Evolutionary conservation across 2,329 filamentous ascomycete genomes (phyloP), one percentile per base, ranked within the genome.

Genomic region (Fusarium acutatum): DNA sequence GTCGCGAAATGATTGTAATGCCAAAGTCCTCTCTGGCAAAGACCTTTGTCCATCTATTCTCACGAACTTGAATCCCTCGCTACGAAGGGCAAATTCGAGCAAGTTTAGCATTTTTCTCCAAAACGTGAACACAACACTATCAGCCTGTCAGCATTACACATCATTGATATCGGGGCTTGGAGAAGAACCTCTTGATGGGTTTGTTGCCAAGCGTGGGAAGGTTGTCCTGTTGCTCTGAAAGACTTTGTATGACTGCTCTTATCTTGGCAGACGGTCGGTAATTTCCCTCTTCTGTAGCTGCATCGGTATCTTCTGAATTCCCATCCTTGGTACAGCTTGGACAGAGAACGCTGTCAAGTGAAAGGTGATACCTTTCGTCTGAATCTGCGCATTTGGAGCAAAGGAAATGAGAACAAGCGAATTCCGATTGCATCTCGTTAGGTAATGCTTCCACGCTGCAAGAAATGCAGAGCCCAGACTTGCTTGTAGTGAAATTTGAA

Each of bases 141-240:
- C 0, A 12, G 0, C 0, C 0, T 22, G 4, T 57, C 6, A 57
- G 38, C 1, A 43, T 26, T n/a, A 20, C 0, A 8, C 9, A 12
- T 22, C 1, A 17, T 20, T 18, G 17, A 26, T n/a, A 13, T 0
- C 3, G 1, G 40, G 5, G 4, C 5, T 2, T 24, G 22, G 4
- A 4, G 12, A 7, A 14, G 18, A 2, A 58, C 54, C 54, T 46
- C 30, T 58, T 58, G 18, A 26, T 35, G 14, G 54, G 54, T 3
- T 20, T 44, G 13, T 40, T 44, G 9, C 12, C 28, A 5, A 26
- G 1, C 0, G 4, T 15, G 1, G 10, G 2, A 17, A 8, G 28
- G 4, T 57, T 35, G 1, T 0, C 3, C 28, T 17, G 53, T 22
- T 57, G 53, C 18, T 57, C 53, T 1, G 0, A 28, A 2, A 57